phyloP scores from a whole-genome alignment of 768 basidiomycete genomes.

The Saitozyma sp. region DNA sequence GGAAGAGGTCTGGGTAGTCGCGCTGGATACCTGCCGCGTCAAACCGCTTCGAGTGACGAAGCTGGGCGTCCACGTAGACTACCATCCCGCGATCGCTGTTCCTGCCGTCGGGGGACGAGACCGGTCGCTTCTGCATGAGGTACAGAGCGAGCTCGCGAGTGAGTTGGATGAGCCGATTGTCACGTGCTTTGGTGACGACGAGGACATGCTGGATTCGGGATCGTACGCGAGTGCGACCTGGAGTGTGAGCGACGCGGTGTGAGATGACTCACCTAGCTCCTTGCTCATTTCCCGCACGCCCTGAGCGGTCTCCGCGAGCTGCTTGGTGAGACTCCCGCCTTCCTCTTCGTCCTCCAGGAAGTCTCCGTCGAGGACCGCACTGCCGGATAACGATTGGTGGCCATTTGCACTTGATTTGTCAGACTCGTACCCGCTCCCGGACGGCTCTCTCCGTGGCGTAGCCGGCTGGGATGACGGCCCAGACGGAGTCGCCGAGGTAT shows the following conservation, averaged over 20 bases:
- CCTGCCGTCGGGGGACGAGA: slow-evolving; percentile 5
- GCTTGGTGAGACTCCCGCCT: slow-evolving; percentile 77
- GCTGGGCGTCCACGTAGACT: slow-evolving; percentile 93
- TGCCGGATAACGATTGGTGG: slow-evolving; percentile 17
- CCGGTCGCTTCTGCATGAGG: slow-evolving; percentile 73
- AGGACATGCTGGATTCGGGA: slow-evolving; percentile 89
- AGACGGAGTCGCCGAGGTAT: slow-evolving; percentile 6
- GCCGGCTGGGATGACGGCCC: slow-evolving; percentile 22
- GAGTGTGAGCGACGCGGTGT: slow-evolving; percentile 7
- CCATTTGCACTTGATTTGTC: slow-evolving; percentile 32
- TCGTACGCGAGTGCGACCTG: slow-evolving; percentile 87
- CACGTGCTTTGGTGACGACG: slow-evolving; percentile 95
- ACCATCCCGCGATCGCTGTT: slow-evolving; percentile 67
- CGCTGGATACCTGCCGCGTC: slow-evolving; percentile 84
- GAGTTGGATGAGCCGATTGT: slow-evolving; percentile 92
- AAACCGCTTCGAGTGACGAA: slow-evolving; percentile 84
- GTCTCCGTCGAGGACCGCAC: slow-evolving; percentile 40
- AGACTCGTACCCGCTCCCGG: slow-evolving; percentile 29
- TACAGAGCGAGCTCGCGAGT: slow-evolving; percentile 92
- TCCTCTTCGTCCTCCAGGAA: slow-evolving; percentile 63
- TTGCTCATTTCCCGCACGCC: slow-evolving; percentile 99
- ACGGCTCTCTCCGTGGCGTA: slow-evolving; percentile 10
- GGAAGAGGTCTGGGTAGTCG: slow-evolving; percentile 84
- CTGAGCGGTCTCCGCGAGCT: slow-evolving; percentile 93
- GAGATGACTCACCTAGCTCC: slow-evolving; percentile 71